Evolutionary conservation across 176 grass and related monocot species (phyloP).

Genomic region (Oryza coarctata): DNA sequence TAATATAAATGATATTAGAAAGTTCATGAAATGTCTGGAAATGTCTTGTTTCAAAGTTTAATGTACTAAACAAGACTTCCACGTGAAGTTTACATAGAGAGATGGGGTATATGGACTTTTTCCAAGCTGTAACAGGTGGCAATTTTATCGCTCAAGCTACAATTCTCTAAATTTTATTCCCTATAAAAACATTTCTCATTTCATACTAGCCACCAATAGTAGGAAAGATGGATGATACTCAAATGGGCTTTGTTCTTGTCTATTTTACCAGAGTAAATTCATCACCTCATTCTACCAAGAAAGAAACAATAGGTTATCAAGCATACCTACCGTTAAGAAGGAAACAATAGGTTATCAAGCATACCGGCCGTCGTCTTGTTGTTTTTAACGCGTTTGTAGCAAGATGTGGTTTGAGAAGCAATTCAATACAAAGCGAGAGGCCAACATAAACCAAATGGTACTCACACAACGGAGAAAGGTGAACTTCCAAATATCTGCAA

Average conservation of each 20-base stretch:
- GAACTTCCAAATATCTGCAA: conserved; percentile 39
- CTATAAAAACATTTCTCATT: neutral
- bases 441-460: neutral
- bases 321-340: neutral
- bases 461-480: conserved; percentile 14
- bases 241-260: neutral
- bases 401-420: neutral
- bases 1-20: too few relatives aligned
- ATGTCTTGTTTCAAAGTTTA: too few relatives aligned
- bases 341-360: neutral
- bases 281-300: neutral
- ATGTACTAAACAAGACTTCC: too few relatives aligned
- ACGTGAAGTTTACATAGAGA: too few relatives aligned
- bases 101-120: too few relatives aligned
- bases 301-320: neutral
- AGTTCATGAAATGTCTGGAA: too few relatives aligned
- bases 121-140: neutral
- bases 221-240: neutral
- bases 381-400: neutral
- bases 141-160: neutral
- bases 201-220: neutral
- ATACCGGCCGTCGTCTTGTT: neutral
- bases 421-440: neutral
- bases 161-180: neutral
- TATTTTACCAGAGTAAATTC: neutral